These are phyloP conservation scores for Cucumis hystrix DNA, from an alignment of 306 rosid species.

Conservation along the genomic window DNA sequence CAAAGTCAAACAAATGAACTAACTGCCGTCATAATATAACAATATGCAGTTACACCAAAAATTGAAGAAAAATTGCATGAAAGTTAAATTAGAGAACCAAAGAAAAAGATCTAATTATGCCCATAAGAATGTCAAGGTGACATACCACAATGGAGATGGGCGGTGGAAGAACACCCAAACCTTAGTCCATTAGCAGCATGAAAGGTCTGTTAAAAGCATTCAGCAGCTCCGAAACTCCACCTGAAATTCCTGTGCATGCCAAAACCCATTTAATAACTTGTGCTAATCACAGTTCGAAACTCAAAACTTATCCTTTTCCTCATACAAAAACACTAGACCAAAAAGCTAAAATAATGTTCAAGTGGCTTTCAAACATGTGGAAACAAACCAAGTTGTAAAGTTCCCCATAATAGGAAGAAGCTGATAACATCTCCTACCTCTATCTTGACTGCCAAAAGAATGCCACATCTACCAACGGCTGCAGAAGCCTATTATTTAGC, in stretches of 20 bases:
- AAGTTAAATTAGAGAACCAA: neutral
- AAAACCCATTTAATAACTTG: conserved; percentile 5
- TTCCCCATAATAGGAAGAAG: neutral
- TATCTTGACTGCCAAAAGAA: conserved; percentile 3
- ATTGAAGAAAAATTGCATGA: neutral
- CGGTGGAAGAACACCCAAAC: neutral
- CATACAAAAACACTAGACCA: neutral
- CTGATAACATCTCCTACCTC: neutral
- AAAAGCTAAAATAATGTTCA: neutral
- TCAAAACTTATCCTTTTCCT: neutral
- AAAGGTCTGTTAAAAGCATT: conserved; percentile 1
- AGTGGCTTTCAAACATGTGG: neutral
- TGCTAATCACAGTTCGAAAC: neutral
- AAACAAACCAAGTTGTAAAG: neutral
- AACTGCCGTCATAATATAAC: neutral
- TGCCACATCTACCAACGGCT: neutral
- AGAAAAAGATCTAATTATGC: neutral
- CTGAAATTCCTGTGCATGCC: neutral
- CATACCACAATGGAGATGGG: neutral
- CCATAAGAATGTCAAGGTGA: neutral
- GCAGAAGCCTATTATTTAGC: neutral
- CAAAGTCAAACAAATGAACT: neutral
- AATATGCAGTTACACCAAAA: neutral
- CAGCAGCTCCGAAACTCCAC: conserved; percentile 4
- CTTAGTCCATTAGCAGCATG: conserved; percentile 1